Percentiles rank a stretch among this genome's conserved stretches.
These are phyloP conservation scores for Dentipellis fragilis DNA, from an alignment of 768 basidiomycete genomes.

Conservation along the genomic window DNA sequence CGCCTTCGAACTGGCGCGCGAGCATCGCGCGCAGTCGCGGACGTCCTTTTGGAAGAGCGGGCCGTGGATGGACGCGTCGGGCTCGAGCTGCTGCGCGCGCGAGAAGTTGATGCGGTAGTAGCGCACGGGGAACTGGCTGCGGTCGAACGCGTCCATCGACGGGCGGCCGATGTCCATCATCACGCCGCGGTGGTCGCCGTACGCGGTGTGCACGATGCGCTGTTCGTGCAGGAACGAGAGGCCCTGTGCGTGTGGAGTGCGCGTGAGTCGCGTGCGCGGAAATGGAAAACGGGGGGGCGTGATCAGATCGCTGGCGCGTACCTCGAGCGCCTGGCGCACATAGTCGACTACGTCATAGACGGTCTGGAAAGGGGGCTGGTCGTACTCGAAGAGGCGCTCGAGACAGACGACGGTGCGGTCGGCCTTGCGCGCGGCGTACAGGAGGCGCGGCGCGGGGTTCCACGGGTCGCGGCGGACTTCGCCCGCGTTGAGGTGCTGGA, in stretches of 20 bases:
- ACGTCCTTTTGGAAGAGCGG: conserved; percentile 5
- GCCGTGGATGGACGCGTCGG: conserved; percentile 4
- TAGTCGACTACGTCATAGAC: conserved; percentile 42
- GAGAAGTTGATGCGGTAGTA: conserved; percentile 12
- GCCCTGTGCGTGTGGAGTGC: not conserved
- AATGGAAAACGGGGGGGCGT: not conserved
- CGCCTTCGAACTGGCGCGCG: not conserved
- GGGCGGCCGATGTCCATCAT: conserved; percentile 12
- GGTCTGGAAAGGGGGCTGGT: conserved; percentile 34
- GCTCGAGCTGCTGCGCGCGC: conserved; percentile 1
- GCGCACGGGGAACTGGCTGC: conserved; percentile 2
- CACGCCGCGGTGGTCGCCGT: conserved; percentile 3
- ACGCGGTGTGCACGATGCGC: conserved; percentile 3
- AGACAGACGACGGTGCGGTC: conserved; percentile 33
- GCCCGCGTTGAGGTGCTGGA: conserved; percentile 33
- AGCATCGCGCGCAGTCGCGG: conserved; percentile 7
- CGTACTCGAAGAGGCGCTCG: conserved; percentile 33
- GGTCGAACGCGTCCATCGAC: conserved; percentile 3
- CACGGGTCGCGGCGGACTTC: conserved; percentile 40
- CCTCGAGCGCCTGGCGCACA: conserved; percentile 41
- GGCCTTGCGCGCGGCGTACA: conserved; percentile 33
- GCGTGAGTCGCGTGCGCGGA: not conserved
- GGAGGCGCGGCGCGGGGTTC: conserved; percentile 41
- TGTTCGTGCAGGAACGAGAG: conserved; percentile 12
- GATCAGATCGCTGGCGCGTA: conserved; percentile 11